A percentile compares a stretch with the other conserved stretches of the same genome.
These are phyloP conservation scores for Penicillium odoratum DNA, from an alignment of 495 filamentous ascomycete species.

Conservation along the genomic window DNA sequence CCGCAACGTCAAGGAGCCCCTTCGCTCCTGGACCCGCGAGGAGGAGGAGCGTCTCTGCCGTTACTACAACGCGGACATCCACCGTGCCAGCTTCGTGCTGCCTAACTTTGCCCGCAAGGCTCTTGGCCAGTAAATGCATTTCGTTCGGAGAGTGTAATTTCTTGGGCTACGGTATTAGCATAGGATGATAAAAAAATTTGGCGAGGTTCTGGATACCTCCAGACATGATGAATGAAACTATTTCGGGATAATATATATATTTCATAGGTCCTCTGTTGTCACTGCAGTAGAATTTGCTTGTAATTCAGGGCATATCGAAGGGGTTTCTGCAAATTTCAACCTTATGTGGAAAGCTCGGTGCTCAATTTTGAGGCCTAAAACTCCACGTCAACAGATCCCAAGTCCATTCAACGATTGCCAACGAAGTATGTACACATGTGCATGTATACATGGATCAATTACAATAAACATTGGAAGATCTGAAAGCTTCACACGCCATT, in stretches of 20 bases:
- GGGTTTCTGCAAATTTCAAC: too few relatives aligned
- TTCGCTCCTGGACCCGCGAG: constrained; percentile 75
- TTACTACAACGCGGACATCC: constrained; percentile 96
- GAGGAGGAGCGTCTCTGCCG: constrained; percentile 89
- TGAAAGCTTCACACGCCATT: too few relatives aligned
- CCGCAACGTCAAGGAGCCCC: constrained; percentile 77
- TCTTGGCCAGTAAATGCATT: constrained; percentile 42
- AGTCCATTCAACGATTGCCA: too few relatives aligned
- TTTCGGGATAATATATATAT: background rate
- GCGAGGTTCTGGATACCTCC: constrained; percentile 15
- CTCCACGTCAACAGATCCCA: too few relatives aligned
- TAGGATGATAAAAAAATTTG: constrained; percentile 11
- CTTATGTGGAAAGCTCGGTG: too few relatives aligned
- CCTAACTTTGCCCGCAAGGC: constrained; percentile 89
- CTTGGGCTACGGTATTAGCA: constrained; percentile 1
- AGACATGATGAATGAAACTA: constrained; percentile 16
- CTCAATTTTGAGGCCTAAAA: too few relatives aligned
- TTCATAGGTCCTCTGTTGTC: too few relatives aligned
- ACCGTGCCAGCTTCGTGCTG: constrained; percentile 89
- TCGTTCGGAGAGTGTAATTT: constrained; percentile 4
- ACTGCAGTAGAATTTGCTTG: too few relatives aligned
- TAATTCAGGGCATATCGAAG: too few relatives aligned
- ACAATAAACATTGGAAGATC: too few relatives aligned
- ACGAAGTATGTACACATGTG: too few relatives aligned
- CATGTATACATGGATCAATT: too few relatives aligned